Evolutionary conservation across 768 basidiomycete species (phyloP).

Genomic region (Mycena leptocephala): DNA sequence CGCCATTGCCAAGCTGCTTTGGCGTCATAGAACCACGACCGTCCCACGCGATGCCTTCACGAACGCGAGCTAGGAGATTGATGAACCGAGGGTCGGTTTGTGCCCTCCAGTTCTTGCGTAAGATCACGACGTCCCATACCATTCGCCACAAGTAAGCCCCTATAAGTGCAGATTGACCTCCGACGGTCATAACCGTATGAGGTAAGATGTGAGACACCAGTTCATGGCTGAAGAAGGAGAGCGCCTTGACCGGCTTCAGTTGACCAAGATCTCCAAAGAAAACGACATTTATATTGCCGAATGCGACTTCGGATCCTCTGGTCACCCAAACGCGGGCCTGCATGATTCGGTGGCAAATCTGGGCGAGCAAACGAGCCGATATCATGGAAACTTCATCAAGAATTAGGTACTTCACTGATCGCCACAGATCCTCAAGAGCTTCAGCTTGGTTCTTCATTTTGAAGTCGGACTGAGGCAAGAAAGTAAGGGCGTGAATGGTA

Average conservation of each 20-base stretch:
- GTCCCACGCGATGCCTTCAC: constrained; percentile 5
- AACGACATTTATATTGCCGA: constrained; percentile 9
- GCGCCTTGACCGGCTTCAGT: neutral
- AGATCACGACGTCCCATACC: neutral
- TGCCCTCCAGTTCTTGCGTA: neutral
- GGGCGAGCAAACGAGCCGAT: neutral
- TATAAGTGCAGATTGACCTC: neutral
- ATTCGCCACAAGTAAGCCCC: constrained; percentile 1
- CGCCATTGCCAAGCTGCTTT: neutral
- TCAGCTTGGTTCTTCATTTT: neutral
- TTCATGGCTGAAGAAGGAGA: neutral
- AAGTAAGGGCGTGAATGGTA: constrained; percentile 17
- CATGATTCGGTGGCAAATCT: neutral
- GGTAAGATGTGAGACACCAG: neutral
- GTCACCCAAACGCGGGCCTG: neutral
- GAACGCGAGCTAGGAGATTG: neutral
- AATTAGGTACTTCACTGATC: neutral
- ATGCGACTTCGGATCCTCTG: neutral
- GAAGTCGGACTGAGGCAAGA: neutral
- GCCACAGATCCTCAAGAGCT: neutral
- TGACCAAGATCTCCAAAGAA: constrained; percentile 15
- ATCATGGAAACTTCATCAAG: constrained; percentile 19
- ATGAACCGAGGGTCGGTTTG: neutral
- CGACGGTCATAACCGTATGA: neutral
- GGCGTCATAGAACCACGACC: neutral